Percentiles rank a stretch among this genome's conserved stretches.
These are phyloP conservation scores for Melampsora larici-populina DNA, from an alignment of 1,284 basidiomycete species.

Conservation along the genomic window DNA sequence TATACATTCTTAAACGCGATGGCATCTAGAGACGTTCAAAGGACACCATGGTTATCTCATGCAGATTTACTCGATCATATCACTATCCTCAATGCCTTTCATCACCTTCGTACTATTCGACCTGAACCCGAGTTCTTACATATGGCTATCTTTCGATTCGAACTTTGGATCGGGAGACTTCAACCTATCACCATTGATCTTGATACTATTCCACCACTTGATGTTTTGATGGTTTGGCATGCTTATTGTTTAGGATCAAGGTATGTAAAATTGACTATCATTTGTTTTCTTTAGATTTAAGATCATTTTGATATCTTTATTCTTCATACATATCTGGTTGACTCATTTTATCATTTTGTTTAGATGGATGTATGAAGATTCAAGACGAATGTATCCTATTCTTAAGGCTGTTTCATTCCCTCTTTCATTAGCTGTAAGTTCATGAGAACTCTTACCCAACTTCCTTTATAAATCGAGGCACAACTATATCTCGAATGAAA, in stretches of 20 bases:
- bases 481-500: too few species aligned
- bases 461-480: too few species aligned
- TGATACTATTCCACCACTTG: conserved; percentile 40
- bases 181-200: background rate
- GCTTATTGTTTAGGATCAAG: conserved; percentile 45
- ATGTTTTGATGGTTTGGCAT: conserved; percentile 47
- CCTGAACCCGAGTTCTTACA: background rate
- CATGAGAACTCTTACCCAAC: too few species aligned
- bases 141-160: conserved; percentile 1
- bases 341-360: background rate
- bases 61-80: background rate
- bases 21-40: background rate
- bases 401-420: background rate
- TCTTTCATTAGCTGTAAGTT: conserved; percentile 1
- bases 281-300: background rate
- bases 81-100: background rate
- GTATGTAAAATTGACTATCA: background rate
- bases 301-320: conserved; percentile 14
- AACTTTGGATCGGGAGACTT: background rate
- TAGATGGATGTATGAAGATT: background rate
- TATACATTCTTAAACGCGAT: background rate
- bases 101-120: background rate
- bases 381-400: background rate
- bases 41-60: background rate
- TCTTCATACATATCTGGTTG: background rate